A percentile compares a stretch with the other conserved stretches of the same genome.
Conservation (phyloP, 306 rosid genomes). For the Delonix regia region DNA sequence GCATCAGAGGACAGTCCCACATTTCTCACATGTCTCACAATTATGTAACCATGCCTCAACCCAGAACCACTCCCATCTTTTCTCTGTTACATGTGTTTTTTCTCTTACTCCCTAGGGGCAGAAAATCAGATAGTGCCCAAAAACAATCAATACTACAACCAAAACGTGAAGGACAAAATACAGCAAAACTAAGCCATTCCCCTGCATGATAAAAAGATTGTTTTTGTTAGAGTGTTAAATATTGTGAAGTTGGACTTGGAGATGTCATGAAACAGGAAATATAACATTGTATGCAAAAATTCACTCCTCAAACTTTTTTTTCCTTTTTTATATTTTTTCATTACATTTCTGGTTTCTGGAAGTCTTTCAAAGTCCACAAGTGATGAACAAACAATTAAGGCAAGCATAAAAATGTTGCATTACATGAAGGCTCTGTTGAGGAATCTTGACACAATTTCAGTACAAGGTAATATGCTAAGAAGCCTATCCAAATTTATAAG, state of each 20-base stretch:
- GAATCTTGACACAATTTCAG: neutral
- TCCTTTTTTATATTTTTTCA: neutral
- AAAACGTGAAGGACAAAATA: neutral
- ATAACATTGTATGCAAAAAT: neutral
- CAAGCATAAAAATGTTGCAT: neutral
- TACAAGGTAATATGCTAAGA: neutral
- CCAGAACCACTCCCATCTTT: neutral
- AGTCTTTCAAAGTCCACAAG: neutral
- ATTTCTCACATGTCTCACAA: neutral
- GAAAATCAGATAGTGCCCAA: neutral
- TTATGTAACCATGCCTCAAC: neutral
- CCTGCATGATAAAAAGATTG: neutral
- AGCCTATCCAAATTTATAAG: neutral
- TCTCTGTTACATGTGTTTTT: neutral
- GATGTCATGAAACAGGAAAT: neutral
- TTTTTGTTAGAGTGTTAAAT: neutral
- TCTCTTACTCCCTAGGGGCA: neutral
- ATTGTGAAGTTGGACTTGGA: neutral
- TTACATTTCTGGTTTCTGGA: neutral
- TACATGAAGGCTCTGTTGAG: neutral
- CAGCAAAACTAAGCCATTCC: neutral
- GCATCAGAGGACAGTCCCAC: neutral
- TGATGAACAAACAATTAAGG: neutral
- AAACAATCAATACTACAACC: neutral
- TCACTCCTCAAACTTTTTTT: neutral